phyloP scores from a whole-genome alignment of 2,329 filamentous ascomycete species.

The Cladosporium oxysporum region DNA sequence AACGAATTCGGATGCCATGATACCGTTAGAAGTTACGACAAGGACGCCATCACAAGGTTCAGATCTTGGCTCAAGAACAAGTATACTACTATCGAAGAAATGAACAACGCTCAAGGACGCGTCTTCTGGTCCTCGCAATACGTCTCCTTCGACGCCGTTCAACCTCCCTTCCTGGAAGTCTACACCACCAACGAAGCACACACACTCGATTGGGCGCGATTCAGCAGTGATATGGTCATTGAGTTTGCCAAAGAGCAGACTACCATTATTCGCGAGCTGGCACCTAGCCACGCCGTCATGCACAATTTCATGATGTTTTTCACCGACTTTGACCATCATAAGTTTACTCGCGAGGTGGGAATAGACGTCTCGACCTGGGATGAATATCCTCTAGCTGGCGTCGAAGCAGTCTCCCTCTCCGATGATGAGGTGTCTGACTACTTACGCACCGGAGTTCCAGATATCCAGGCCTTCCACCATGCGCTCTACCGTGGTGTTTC shows the following conservation, averaged over 20 bases:
- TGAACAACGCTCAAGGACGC: conserved; percentile 30
- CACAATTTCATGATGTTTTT: conserved; percentile 31
- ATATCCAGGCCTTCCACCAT: conserved; percentile 27
- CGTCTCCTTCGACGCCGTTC: conserved; percentile 27
- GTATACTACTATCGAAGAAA: conserved; percentile 29
- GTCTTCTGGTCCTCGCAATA: conserved; percentile 33
- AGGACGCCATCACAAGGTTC: conserved; percentile 29
- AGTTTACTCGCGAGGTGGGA: conserved; percentile 29
- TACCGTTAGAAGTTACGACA: conserved; percentile 30
- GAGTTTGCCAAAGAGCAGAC: conserved; percentile 31
- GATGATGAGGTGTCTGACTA: conserved; percentile 26
- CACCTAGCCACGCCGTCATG: conserved; percentile 27
- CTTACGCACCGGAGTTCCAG: conserved; percentile 28
- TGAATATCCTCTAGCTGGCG: conserved; percentile 27
- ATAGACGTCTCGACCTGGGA: conserved; percentile 30
- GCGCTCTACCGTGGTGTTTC: conserved; percentile 28
- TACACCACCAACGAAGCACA: conserved; percentile 31
- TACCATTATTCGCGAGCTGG: conserved; percentile 25
- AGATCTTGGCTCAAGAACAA: conserved; percentile 29
- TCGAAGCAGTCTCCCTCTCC: conserved; percentile 21
- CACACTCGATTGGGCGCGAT: conserved; percentile 30
- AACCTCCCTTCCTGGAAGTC: conserved; percentile 29
- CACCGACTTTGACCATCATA: conserved; percentile 30
- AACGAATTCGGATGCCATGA: conserved; percentile 33
- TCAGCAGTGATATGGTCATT: conserved; percentile 31